Base-by-base conservation (phyloP, 129 eudicot genomes). In the Artemisia tridentata region DNA sequence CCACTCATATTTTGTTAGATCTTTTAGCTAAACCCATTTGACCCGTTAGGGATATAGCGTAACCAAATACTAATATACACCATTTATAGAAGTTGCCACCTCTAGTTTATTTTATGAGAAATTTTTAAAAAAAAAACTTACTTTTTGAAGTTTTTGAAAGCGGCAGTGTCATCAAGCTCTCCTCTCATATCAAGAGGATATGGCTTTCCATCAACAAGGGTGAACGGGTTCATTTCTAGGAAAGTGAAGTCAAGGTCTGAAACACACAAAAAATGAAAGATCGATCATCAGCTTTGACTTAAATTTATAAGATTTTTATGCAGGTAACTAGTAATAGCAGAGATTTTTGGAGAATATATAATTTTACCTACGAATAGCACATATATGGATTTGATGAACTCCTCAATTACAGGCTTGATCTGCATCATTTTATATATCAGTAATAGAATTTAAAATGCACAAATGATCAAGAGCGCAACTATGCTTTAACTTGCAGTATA, bases 121-220 rank as follows among this genome's bases (percentile, higher is more conserved):
- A n/a, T 11, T 45, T 8, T 0, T 45, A 49, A 14, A 59, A 11
- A 63, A 18, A 27, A 25, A 2, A 55, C 76, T 0, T 86, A 95
- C 99, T 90, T 95, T 71, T 88, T 95, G 80, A 90, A 95, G 91
- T 90, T 95, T 88, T 95, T 95, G 79, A 90, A 95, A 58, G 95
- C 84, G 67, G 99, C 99, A 38, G 99, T 95, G 72, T 95, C 99
- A 65, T 90, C 99, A 52, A 95, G 99, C 61, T 95, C 99, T 78
- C 99, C 99, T 81, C 99, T 88, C 99, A 95, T 95, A 65, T 95
- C 99, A 83, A 95, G 74, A 67, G 99, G 99, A 86, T 95, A 95
- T 14, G 99, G 99, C 83, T 88, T 95, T 72, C 97, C 99, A 17
- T 90, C 83, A 54, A 95, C 88, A 83, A 95, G 67, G 50, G 97